Base-by-base conservation (phyloP, 352 stramenopile genomes). In the Pythium rhizo-oryzae region DNA sequence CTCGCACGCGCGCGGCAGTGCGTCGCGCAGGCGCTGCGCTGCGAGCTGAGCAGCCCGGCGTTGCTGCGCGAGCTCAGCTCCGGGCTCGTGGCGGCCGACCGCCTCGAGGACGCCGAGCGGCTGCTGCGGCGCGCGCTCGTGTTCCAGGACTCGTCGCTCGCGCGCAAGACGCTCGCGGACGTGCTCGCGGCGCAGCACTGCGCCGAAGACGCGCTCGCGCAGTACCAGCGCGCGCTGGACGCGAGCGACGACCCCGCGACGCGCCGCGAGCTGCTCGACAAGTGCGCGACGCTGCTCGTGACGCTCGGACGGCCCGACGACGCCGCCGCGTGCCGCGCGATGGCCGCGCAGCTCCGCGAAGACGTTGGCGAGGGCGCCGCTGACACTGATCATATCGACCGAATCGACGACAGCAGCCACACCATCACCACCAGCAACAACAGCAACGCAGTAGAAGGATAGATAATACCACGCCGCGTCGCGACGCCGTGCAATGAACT, bases 11-110 rank as follows among this genome's bases (percentile, higher is more conserved):
- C 70, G 5, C 73, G 79, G 52, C 76, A 77, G 15, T 82, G 78
- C 61, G 76, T 93, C 9, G 66, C 79, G 5, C 83, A 94, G 69
- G 85, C 85, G 1, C 67, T 94, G 35, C 76, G 84, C 6, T 76
- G 84, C 54, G 74, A 90, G 23, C 57, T 91, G 59, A 81, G 74
- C 51, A 94, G 89, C 52, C 77, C 82, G 0, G 81, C 69, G 30
- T 70, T 95, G 24, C 69, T 93, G 33, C 76, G 87, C 13, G 87
- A 95, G 44, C 80, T 95, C n/a, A 92, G 87, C 72, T 94, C 81
- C 69, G 82, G 74, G 30, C 94, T 91, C 30, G 79, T 95, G 8
- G 82, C 87, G 28, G 81, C 91, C 51, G 87, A 95, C 65, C 79
- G 82, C 1, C 79, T 95, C 1, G 85, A 93, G 70, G 77, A 84